phyloP scores from a whole-genome alignment of 2,329 filamentous ascomycete species.

The Fusarium graminum region DNA sequence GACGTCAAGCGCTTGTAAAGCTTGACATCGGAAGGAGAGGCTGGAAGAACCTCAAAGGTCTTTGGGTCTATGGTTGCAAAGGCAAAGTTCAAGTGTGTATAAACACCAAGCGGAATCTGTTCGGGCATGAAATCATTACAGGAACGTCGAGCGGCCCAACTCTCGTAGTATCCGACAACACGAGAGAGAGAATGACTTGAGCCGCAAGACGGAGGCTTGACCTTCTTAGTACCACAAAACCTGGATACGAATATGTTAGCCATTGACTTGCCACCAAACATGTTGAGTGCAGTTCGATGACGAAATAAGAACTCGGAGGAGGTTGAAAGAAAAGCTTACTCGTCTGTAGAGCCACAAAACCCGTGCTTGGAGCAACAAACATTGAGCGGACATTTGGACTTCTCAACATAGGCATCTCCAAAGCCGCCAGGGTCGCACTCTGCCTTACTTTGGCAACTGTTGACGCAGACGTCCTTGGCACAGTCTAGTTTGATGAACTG shows the following conservation, averaged over 20 bases:
- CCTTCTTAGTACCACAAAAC: conserved; percentile 19
- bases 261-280: background rate
- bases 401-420: conserved; percentile 45
- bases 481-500: conserved; percentile 17
- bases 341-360: conserved; percentile 2
- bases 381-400: conserved; percentile 28
- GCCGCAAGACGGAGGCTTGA: conserved; percentile 7
- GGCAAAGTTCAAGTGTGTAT: conserved; percentile 29
- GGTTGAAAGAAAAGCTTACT: background rate
- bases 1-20: background rate
- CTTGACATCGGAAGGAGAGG: background rate
- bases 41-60: conserved; percentile 2
- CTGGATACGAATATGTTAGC: background rate
- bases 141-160: conserved; percentile 3
- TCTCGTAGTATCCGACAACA: conserved; percentile 29
- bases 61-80: conserved; percentile 19
- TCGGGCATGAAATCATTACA: conserved; percentile 16
- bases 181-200: conserved; percentile 1
- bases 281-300: background rate
- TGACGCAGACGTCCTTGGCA: conserved; percentile 29
- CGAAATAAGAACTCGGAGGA: too few relatives aligned
- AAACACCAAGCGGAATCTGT: conserved; percentile 11
- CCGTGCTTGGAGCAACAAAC: conserved; percentile 25
- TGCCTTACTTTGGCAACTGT: conserved; percentile 44
- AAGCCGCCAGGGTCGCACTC: conserved; percentile 52